Base-by-base conservation (phyloP, 2,329 filamentous ascomycete species). In the Aspergillus tubingensis region DNA sequence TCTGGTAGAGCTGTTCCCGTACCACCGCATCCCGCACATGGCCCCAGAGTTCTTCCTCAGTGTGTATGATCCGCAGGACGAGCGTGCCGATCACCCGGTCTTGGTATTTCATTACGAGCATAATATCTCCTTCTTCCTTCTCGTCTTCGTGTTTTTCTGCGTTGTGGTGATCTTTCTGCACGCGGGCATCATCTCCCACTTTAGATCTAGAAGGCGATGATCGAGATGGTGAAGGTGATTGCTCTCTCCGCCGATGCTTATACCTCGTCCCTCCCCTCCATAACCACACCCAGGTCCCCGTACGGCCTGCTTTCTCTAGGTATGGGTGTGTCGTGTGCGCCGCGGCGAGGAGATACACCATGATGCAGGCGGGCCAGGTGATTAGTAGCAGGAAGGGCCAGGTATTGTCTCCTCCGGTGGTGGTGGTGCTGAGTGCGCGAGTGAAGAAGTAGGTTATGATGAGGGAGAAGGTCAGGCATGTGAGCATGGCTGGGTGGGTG, bases 1-100 rank as follows among this genome's bases (percentile, higher is more conserved):
- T 11, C 15, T 44, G 41, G 3, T 19, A 21, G 1, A 44, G 41
- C 23, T 43, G 8, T 17, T 25, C 27, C 10, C 1, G 1, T 44
- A 19, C 5, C 8, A 41, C 17, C 36, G 13, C 25, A 17, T 27
- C 52, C 55, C 7, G 60, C 47, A 44, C 17, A 44, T 36, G 32
- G 10, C 32, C 32, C 32, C 32, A 36, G 39, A 43, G 17, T 59
- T 62, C 64, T 3, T 51, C 59, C 23, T 62, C 59, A 53, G 13
- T 36, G 32, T 11, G 11, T 5, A 36, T 36, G 32, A 67, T 61
- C 27, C 73, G 65, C 23, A 96, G 74, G 3, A 95, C 83, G 21
- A 91, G 73, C 0, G 89, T 84, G 3, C 88, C 91, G 63, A 95
- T 88, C 41, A 95, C 78, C 57, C 88, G 32, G 32, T 36, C 2